Percentiles rank a stretch among this genome's conserved stretches.
Conservation (phyloP, 768 basidiomycete genomes). For the Lenzites betulinus region DNA sequence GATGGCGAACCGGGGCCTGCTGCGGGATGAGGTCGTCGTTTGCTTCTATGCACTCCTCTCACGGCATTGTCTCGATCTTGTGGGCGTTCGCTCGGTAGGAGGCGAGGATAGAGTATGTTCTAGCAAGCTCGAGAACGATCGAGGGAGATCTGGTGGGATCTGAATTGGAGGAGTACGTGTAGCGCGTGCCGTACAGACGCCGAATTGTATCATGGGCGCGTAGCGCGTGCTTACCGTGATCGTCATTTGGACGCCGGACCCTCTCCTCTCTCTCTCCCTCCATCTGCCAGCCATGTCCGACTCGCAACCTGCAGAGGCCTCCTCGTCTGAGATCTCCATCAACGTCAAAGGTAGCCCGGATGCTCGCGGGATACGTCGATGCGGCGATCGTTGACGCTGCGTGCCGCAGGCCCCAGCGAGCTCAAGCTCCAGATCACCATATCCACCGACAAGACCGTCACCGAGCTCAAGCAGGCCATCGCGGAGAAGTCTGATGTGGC, state of each 20-base stretch:
- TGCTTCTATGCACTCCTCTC: too few relatives aligned
- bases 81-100: neutral
- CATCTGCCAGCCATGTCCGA: constrained; percentile 10
- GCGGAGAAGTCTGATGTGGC: constrained; percentile 83
- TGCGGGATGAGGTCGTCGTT: neutral
- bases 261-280: neutral
- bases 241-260: constrained; percentile 2
- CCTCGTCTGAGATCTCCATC: constrained; percentile 33
- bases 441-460: constrained; percentile 78
- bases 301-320: constrained; percentile 11
- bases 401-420: constrained; percentile 74
- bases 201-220: constrained; percentile 4
- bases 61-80: neutral
- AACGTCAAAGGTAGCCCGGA: constrained; percentile 57
- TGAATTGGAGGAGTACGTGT: neutral
- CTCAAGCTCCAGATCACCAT: constrained; percentile 90
- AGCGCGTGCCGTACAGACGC: neutral
- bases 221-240: neutral
- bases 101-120: neutral
- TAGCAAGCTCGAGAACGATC: constrained; percentile 9
- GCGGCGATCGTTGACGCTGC: neutral
- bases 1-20: neutral
- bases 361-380: neutral
- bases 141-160: neutral
- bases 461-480: constrained; percentile 89